These are phyloP conservation scores for Heterococcus sp. DNA, from an alignment of 108 stramenopile genomes.

Conservation along the genomic window DNA sequence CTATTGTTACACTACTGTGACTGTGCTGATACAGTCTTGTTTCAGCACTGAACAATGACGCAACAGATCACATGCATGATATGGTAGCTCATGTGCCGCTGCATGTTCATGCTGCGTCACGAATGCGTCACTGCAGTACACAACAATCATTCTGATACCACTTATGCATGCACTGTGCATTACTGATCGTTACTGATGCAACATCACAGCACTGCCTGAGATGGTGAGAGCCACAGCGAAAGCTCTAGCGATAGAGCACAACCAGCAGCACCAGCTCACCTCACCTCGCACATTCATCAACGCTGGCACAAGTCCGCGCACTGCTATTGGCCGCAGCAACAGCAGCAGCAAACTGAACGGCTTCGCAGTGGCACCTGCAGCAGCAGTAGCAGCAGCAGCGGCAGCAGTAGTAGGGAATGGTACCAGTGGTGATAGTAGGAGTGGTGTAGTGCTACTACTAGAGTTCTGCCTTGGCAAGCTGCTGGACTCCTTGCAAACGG, in stretches of 20 bases:
- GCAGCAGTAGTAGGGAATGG: neutral
- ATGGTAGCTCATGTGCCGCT: no score
- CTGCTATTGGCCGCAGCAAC: no score
- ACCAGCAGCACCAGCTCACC: neutral
- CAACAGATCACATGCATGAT: neutral
- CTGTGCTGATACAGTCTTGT: no score
- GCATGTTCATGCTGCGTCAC: neutral
- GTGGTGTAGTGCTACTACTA: neutral
- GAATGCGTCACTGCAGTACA: neutral
- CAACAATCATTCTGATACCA: neutral
- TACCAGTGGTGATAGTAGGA: neutral
- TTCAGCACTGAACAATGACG: neutral
- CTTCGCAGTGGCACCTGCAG: no score
- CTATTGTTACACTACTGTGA: no score
- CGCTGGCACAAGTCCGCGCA: no score
- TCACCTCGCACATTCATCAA: no score
- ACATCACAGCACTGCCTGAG: neutral
- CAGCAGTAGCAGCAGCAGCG: neutral
- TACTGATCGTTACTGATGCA: neutral
- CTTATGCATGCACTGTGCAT: neutral
- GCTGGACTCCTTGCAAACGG: conserved; percentile 30
- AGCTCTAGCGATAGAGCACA: neutral
- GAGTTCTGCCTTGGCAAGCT: conserved; percentile 37
- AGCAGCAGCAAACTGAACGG: no score
- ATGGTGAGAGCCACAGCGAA: neutral